Evolutionary conservation across 2,329 filamentous ascomycete species (phyloP).

Genomic region (Ceratocystis lukuohia): DNA sequence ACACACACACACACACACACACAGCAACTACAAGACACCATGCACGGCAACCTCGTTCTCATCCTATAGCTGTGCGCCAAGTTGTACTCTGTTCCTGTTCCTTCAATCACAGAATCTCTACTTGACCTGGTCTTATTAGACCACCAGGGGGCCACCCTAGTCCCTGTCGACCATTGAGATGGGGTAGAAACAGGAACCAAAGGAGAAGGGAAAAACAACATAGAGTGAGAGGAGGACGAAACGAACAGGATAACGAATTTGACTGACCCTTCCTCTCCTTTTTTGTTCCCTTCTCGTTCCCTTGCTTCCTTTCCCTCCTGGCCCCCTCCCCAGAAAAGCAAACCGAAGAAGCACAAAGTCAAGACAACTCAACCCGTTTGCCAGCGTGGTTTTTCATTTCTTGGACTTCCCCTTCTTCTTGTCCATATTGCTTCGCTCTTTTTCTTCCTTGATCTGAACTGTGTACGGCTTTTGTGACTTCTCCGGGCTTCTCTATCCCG

Average conservation of each 20-base stretch:
- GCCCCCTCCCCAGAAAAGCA: background rate
- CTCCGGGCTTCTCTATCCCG: background rate
- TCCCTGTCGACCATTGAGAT: background rate
- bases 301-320: background rate
- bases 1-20: background rate
- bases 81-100: background rate
- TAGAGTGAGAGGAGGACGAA: background rate
- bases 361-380: background rate
- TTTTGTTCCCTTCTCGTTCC: background rate
- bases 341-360: background rate
- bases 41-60: background rate
- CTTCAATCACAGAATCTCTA: background rate
- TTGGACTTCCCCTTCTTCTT: background rate
- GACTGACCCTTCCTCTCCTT: constrained; percentile 1
- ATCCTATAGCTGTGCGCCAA: background rate
- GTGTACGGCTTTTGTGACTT: background rate
- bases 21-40: background rate
- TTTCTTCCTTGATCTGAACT: background rate
- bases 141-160: background rate
- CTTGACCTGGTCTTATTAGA: background rate
- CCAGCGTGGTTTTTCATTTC: background rate
- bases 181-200: background rate
- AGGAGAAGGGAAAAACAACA: background rate
- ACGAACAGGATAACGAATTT: background rate
- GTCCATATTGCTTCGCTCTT: background rate